Percentiles rank a stretch among this genome's conserved stretches.
These are phyloP conservation scores for Striga hermonthica DNA, from an alignment of 305 asterid species.

Conservation along the genomic window DNA sequence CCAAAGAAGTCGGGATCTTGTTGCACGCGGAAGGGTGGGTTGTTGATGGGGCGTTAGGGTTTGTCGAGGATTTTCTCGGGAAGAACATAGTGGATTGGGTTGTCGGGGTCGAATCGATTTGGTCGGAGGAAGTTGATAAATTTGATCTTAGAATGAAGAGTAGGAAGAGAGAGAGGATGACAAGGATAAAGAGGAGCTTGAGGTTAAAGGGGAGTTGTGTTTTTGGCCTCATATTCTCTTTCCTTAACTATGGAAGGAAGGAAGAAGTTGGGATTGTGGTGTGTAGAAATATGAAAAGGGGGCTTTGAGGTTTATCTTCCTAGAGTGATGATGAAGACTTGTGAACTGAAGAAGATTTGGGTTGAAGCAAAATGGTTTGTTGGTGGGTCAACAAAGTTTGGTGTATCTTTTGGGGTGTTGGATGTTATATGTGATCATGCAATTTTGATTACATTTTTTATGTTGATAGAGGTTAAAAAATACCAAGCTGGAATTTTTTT, in stretches of 20 bases:
- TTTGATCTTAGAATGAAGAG: slow-evolving; percentile 54
- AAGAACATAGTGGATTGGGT: slow-evolving; percentile 9
- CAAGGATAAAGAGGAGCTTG: slow-evolving; percentile 47
- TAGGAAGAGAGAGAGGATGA: slow-evolving; percentile 36
- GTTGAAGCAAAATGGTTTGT: slow-evolving; percentile 57
- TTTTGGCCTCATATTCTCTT: slow-evolving; percentile 56
- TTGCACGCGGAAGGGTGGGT: slow-evolving; percentile 40
- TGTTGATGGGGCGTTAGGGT: neutral
- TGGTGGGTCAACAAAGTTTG: slow-evolving; percentile 54
- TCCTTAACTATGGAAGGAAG: neutral
- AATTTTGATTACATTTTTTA: neutral
- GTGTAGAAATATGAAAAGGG: slow-evolving; percentile 7
- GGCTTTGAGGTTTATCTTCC: slow-evolving; percentile 10
- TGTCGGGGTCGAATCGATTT: slow-evolving; percentile 13
- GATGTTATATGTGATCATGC: slow-evolving; percentile 23
- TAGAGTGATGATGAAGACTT: slow-evolving; percentile 35
- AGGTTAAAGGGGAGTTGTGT: slow-evolving; percentile 47
- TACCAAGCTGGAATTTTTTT: no score
- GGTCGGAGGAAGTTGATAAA: slow-evolving; percentile 33
- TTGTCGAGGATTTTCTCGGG: slow-evolving; percentile 19
- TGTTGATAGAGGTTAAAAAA: neutral
- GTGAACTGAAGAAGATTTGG: slow-evolving; percentile 44
- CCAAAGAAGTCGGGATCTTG: slow-evolving; percentile 60
- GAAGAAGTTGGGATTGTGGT: neutral
- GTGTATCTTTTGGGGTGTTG: slow-evolving; percentile 29